Base-by-base conservation (phyloP, 768 basidiomycete genomes). In the Suillus hirtellus region DNA sequence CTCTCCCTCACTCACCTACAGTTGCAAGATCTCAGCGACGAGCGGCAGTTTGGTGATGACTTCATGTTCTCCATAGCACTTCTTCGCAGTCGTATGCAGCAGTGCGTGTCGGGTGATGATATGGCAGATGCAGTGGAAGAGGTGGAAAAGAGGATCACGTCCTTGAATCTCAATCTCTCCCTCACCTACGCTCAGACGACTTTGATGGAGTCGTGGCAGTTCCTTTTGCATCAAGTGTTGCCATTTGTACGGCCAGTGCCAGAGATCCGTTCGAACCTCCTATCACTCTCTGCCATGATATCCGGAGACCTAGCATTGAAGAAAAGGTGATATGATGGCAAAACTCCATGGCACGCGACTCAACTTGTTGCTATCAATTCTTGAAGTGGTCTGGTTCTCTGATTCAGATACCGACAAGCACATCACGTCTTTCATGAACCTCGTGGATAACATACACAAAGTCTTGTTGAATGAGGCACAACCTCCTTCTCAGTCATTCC, bases 81-180 rank as follows among this genome's bases (percentile, higher is more conserved):
- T 8, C 78, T 92, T 34, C 83, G 84, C 53, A 79, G 79, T n/a
- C 83, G 90, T 19, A 77, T 92, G 53, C 82, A 82, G 38, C 84
- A 67, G 42, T 76, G 71, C 34, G 59, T 64, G 47, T 59, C 67
- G 4, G 67, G 73, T 2, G 75, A 78, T 14, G 79, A 83, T 42
- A 80, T 81, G 67, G 73, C 77, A 0, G 79, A 81, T 6, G 77
- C 75, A 12, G 75, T 79, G 1, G 82, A 86, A 12, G 76, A 76
- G 4, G 77, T 86, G 15, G 84, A 90, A 66, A 85, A 82, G 56
- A 81, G 83, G 38, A 76, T 94, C 3, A 78, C 85, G 55, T 86
- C 88, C 1, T 86, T 96, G 73, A 97, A 97, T 73, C 82, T 95
- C 67, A 95, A 96, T 71, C 82, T 95, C 55, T 95, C 94, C 1